A percentile compares a stretch with the other conserved stretches of the same genome.
phyloP scores from a whole-genome alignment of 2,329 filamentous ascomycete genomes.

The Zymoseptoria pseudotritici region DNA sequence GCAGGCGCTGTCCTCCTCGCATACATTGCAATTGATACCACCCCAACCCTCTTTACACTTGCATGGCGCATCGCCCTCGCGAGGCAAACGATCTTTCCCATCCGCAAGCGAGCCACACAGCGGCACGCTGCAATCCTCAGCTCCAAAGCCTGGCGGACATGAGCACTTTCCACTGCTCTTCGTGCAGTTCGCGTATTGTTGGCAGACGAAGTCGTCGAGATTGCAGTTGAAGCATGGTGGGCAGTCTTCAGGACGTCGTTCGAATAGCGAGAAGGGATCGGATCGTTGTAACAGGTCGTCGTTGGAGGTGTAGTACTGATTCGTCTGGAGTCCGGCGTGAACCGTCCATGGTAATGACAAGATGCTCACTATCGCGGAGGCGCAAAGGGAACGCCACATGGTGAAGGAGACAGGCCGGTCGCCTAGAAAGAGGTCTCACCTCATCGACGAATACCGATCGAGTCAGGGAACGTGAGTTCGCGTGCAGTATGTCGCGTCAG shows the following conservation, averaged over 20 bases:
- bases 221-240: conserved; percentile 97
- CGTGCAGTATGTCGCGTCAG: not conserved
- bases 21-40: conserved; percentile 96
- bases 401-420: conserved; percentile 6
- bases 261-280: conserved; percentile 54
- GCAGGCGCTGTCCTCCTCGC: conserved; percentile 74
- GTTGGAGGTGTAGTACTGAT: conserved; percentile 24
- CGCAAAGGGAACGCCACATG: conserved; percentile 21
- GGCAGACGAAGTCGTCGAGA: conserved; percentile 81
- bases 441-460: not conserved
- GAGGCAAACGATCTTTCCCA: conserved; percentile 68
- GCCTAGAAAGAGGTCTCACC: not conserved
- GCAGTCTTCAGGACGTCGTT: conserved; percentile 66
- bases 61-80: conserved; percentile 60
- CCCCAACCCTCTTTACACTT: conserved; percentile 89
- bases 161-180: conserved; percentile 85
- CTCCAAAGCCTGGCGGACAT: conserved; percentile 87
- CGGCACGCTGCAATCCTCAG: conserved; percentile 85
- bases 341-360: conserved; percentile 16
- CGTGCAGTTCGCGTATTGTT: conserved; percentile 85
- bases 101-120: conserved; percentile 83
- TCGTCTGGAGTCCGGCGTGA: conserved; percentile 13
- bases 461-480: not conserved
- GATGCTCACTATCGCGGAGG: conserved; percentile 17
- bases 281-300: conserved; percentile 20